Evolutionary conservation across 2,329 filamentous ascomycete genomes (phyloP), one percentile per base, ranked within the genome.

Genomic region (Mycocentrospora acerina): DNA sequence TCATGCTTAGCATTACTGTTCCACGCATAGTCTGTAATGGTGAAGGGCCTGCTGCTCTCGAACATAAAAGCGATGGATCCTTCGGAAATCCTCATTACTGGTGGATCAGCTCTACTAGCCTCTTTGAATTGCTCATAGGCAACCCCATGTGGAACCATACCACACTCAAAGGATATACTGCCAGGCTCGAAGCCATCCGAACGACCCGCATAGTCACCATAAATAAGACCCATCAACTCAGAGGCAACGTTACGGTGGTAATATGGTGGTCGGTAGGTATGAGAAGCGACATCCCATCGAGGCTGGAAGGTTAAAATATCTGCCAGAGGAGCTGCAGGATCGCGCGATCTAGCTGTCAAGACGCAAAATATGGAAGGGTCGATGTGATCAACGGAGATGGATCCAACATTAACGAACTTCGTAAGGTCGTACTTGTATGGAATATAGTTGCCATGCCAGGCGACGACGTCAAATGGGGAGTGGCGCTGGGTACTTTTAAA

Each of bases 351-450:
- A 1, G 77, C 80, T 0, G 81, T 79, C 13, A 84, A 69, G 3
- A 84, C 81, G 19, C 79, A 89, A 69, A 85, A 90, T 63, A 90
- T 89, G 46, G 78, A 83, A 0, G 86, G 86, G 59, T 90, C 86
- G 1, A 85, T 85, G 59, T 90, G 86, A 63, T 90, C 86, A 58
- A 80, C 88, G 7, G 81, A 85, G 49, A 88, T 81, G 37, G 76
- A 81, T 14, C 86, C 86, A 29, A 90, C 82, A 29, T 80, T 81
- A 68, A 84, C 86, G 74, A 89, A 90, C 22, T 85, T 80, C 17
- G 83, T 84, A 1, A 90, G 76, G 55, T 90, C 86, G 70, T 90
- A 90, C 68, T 90, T 90, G 76, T 82, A 88, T 0, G 86, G 86
- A 44, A 62, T 55, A 68, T 89, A 90, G 47, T 81, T 86, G 29